phyloP scores from a whole-genome alignment of 2,329 filamentous ascomycete species.

The Aspergillus glaucus region DNA sequence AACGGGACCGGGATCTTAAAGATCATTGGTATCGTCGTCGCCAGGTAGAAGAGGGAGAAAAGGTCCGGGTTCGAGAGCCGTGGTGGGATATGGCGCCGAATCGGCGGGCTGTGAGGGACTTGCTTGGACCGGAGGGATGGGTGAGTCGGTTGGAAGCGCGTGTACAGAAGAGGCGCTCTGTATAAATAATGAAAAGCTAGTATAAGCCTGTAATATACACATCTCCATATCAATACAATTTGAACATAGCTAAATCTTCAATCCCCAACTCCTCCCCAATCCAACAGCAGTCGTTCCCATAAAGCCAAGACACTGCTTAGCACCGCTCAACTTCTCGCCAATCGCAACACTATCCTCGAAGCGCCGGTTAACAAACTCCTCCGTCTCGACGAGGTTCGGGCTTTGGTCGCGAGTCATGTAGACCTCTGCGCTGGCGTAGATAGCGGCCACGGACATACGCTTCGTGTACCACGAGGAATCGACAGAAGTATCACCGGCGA shows the following conservation, averaged over 20 bases:
- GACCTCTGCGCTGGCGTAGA: constrained; percentile 76
- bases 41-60: neutral
- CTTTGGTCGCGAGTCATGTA: constrained; percentile 91
- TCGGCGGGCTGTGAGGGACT: constrained; percentile 20
- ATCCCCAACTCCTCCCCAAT: constrained; percentile 77
- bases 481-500: constrained; percentile 74
- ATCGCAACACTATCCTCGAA: constrained; percentile 62
- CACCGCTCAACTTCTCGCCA: constrained; percentile 55
- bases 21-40: constrained; percentile 6
- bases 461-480: constrained; percentile 86
- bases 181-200: constrained; percentile 1
- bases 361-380: constrained; percentile 69
- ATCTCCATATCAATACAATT: constrained; percentile 1
- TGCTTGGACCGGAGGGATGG: constrained; percentile 22
- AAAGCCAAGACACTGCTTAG: constrained; percentile 76
- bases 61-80: constrained; percentile 6
- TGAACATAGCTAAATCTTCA: constrained; percentile 57
- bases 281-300: constrained; percentile 72
- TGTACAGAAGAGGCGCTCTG: constrained; percentile 4
- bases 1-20: constrained; percentile 18
- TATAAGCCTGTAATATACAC: neutral
- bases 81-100: constrained; percentile 31
- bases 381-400: constrained; percentile 67
- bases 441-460: constrained; percentile 54
- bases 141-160: constrained; percentile 15